These are phyloP conservation scores for Pseudozyma sp. DNA, from an alignment of 1,284 basidiomycete genomes.

Conservation along the genomic window DNA sequence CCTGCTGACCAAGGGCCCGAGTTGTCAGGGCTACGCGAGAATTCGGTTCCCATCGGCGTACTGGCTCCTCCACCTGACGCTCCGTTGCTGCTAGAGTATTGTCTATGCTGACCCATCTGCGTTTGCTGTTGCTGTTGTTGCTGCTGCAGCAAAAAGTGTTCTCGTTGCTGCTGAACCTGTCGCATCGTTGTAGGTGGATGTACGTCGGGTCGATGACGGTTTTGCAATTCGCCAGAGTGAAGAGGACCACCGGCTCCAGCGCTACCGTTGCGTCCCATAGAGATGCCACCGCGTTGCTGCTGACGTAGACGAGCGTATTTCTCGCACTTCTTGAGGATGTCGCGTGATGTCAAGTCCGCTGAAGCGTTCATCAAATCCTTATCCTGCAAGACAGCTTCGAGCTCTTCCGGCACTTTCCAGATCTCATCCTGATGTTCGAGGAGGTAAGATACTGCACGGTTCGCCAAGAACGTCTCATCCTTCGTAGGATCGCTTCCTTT, in stretches of 20 bases:
- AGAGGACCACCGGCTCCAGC: conserved; percentile 22
- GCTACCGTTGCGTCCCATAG: conserved; percentile 35
- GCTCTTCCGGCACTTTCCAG: conserved; percentile 66
- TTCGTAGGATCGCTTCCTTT: conserved; percentile 86
- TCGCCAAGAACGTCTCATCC: conserved; percentile 93
- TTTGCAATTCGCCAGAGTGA: conserved; percentile 44
- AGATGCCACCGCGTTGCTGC: conserved; percentile 26
- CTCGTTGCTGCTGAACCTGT: conserved; percentile 41
- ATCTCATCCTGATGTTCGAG: conserved; percentile 95
- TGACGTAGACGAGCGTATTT: conserved; percentile 55
- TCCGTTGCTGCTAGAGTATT: conserved; percentile 22
- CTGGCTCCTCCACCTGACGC: background rate
- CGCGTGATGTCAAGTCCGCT: conserved; percentile 59
- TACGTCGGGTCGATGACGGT: conserved; percentile 52
- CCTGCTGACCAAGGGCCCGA: conserved; percentile 36
- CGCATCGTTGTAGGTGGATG: conserved; percentile 58
- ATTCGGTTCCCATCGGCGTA: conserved; percentile 25
- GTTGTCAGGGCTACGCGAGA: conserved; percentile 36
- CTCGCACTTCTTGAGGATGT: conserved; percentile 65
- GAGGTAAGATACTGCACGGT: conserved; percentile 74
- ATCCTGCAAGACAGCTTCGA: conserved; percentile 63
- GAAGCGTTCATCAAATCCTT: conserved; percentile 61
- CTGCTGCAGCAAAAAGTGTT: conserved; percentile 28
- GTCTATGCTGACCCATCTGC: conserved; percentile 12
- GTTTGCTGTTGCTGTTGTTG: conserved; percentile 21